A percentile compares a stretch with the other conserved stretches of the same genome.
These are phyloP conservation scores for Trichosporon ovoides DNA, from an alignment of 1,284 basidiomycete genomes.

Conservation along the genomic window DNA sequence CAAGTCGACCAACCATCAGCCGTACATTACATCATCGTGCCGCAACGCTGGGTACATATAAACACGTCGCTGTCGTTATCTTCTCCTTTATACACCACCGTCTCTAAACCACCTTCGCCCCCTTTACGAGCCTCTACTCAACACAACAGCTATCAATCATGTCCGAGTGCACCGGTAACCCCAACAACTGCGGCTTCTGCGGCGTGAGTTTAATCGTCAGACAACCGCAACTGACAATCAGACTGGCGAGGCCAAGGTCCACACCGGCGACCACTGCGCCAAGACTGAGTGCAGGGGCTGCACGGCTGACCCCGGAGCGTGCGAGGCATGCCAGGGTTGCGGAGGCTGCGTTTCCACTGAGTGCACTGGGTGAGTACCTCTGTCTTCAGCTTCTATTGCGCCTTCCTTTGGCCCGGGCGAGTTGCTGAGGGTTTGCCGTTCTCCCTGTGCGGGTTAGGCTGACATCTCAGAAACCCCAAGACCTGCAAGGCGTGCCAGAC, in stretches of 20 bases:
- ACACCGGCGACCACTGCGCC: conserved; percentile 32
- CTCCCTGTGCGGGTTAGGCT: neutral
- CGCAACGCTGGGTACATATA: neutral
- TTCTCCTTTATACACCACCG: no score
- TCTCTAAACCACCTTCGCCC: no score
- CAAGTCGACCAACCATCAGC: neutral
- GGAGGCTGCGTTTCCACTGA: conserved; percentile 42
- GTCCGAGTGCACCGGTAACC: conserved; percentile 42
- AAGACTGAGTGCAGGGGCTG: conserved; percentile 40
- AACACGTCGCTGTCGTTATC: no score
- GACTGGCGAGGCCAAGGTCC: neutral
- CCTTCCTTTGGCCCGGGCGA: no score
- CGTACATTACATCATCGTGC: neutral
- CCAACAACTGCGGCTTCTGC: conserved; percentile 43
- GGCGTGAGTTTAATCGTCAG: conserved; percentile 28
- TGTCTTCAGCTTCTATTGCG: neutral
- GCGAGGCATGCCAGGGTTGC: conserved; percentile 38
- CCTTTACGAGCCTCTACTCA: neutral
- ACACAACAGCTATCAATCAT: neutral
- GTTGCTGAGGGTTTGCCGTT: no score
- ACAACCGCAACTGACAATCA: neutral
- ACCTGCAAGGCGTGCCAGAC: conserved; percentile 42
- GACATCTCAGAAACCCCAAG: conserved; percentile 29
- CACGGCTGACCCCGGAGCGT: conserved; percentile 35
- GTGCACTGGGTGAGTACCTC: conserved; percentile 41